Evolutionary conservation across 768 basidiomycete species (phyloP), one percentile per base, ranked within the genome.

Genomic region (Boletus rufocinnamomeus): DNA sequence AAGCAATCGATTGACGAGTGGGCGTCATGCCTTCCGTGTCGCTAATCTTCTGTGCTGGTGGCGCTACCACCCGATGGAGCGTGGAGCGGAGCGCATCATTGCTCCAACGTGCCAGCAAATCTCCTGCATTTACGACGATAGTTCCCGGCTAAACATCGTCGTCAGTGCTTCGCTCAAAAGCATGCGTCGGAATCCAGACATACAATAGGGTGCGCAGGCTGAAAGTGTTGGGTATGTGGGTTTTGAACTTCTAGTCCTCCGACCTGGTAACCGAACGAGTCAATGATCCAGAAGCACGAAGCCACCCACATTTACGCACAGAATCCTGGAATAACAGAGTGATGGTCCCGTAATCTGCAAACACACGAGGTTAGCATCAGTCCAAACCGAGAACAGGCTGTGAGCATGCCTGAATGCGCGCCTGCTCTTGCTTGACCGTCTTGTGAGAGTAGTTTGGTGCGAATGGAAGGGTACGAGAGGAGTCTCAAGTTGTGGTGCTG

Each of bases 231-330:
- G 1, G 89, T 92, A 63, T 88, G 86, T 11, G 89, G 90, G 64
- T 92, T 89, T 65, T 88, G 84, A 9, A 92, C 89, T 69, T 94
- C 87, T 35, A 93, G 77, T 6, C 92, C 92, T 13, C 92, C 91
- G 51, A 93, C 85, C 80, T 85, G 63, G n/a, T 19, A 43, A 56
- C 32, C 45, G 16, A 53, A 57, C 27, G 16, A 25, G 37, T 63
- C 56, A 52, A 5, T 27, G 23, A 56, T 40, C 35, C 38, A 38
- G 27, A 30, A 49, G 6, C 8, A 34, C 11, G 21, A 35, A 32
- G 49, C 13, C 50, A 21, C 23, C 40, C 35, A 35, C 51, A 10
- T 50, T 21, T 27, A 62, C 79, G 55, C 65, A 86, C 85, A 17
- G 79, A 77, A 65, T 92, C 91, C 72, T 93, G 91, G 74, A 92